Percentiles rank a stretch among this genome's conserved stretches.
Conservation (phyloP, 768 basidiomycete species). For the Boletus eberwhitei region DNA sequence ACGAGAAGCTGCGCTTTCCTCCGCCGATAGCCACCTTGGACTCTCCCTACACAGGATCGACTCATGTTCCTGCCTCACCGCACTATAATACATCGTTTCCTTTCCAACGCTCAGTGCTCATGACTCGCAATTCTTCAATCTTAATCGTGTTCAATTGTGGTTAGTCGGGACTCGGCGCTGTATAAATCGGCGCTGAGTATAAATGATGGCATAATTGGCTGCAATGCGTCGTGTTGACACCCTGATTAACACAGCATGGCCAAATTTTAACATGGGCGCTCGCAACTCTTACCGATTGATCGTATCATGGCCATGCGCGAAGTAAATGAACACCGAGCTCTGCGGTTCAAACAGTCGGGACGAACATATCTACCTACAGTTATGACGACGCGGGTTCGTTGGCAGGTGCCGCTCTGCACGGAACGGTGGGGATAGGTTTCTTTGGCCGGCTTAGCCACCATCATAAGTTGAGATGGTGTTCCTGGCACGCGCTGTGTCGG, state of each 20-base stretch:
- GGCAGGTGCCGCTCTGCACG: slow-evolving; percentile 4
- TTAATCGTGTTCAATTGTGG: slow-evolving; percentile 1
- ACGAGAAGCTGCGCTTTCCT: background rate
- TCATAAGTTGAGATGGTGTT: background rate
- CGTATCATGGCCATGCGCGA: background rate
- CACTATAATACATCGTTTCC: background rate
- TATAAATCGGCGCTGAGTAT: background rate
- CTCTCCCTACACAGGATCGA: background rate
- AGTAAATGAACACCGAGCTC: background rate
- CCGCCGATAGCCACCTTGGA: slow-evolving; percentile 11
- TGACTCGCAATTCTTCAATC: slow-evolving; percentile 1
- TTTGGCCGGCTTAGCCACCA: background rate
- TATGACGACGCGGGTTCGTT: background rate
- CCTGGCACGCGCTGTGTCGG: background rate
- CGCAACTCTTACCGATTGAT: background rate
- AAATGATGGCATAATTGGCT: background rate
- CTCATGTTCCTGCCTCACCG: slow-evolving; percentile 5
- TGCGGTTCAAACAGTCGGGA: background rate
- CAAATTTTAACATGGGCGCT: background rate
- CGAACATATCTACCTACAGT: background rate
- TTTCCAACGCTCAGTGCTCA: background rate
- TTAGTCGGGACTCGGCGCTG: too few species aligned
- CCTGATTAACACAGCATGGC: slow-evolving; percentile 14
- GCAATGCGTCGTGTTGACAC: background rate
- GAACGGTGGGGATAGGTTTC: slow-evolving; percentile 1